Base-by-base conservation (phyloP, 1,284 basidiomycete genomes). In the Erythrobasidium hasegawianum region DNA sequence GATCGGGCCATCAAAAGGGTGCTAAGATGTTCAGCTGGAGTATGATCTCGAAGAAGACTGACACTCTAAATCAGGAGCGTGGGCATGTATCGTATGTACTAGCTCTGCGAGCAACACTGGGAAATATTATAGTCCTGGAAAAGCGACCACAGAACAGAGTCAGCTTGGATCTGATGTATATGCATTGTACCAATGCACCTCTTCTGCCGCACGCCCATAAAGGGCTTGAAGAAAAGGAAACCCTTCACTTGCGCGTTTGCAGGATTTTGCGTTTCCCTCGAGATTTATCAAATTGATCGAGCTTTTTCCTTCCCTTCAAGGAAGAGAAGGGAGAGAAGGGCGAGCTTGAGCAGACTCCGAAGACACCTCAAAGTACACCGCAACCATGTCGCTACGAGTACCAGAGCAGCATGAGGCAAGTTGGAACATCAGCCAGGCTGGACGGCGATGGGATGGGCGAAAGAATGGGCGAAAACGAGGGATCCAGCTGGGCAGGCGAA, bases 191-290 rank as follows among this genome's bases (percentile, higher is more conserved):
- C n/a, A 38, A 20, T 45, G 49, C 62, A 65, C 62, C 38, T 65
- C 43, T 57, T 52, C 55, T 65, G 56, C 62, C 62, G 62, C 62
- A 55, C 62, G 55, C 54, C 62, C 62, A 54, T 33, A 29, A 52
- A 65, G 62, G 62, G 54, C 52, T 65, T 57, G 33, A 47, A 38
- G 45, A 39, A 53, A 26, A 59, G 39, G 38, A 8, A 59, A 59
- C 40, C 39, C 38, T 20, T 7, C 24, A 7, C 26, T 53, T 16
- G 50, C 50, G 18, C 18, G 13, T 10, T 50, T 8, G n/a, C 20
- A 2, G 50, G 8, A n/a, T 22, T 53, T n/a, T 20, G 8, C 8
- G 50, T 8, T 4, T 16, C 26, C 26, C 50, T 20, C 8, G 18
- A 53, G 18, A 16, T 27, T 22, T 11, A 10, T 16, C 18, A 8